phyloP scores from a whole-genome alignment of 768 basidiomycete genomes.

The Amanita muscaria region DNA sequence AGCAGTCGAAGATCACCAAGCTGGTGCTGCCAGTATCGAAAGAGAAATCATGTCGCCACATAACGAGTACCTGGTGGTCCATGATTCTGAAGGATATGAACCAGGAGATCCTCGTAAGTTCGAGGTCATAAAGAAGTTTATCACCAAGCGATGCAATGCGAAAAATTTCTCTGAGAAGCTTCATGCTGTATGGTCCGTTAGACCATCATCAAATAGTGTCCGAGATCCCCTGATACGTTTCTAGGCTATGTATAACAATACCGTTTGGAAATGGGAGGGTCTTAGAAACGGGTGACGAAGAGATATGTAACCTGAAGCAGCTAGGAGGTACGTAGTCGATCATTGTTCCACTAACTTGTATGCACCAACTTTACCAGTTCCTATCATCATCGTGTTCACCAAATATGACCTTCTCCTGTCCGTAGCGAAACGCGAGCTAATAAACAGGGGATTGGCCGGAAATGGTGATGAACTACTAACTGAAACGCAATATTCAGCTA shows the following conservation, averaged over 20 bases:
- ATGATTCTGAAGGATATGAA: slow-evolving; percentile 23
- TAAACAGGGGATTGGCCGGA: background rate
- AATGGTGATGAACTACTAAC: background rate
- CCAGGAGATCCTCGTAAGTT: slow-evolving; percentile 17
- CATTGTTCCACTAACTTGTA: background rate
- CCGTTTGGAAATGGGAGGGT: background rate
- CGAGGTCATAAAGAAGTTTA: slow-evolving; percentile 17
- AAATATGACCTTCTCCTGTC: background rate
- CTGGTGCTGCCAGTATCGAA: slow-evolving; percentile 19
- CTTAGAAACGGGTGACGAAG: background rate
- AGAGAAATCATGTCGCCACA: slow-evolving; percentile 13
- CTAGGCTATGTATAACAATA: background rate
- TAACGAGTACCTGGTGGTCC: slow-evolving; percentile 20
- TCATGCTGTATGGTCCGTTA: slow-evolving; percentile 21
- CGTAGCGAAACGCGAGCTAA: background rate
- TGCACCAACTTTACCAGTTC: background rate
- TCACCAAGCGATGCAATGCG: slow-evolving; percentile 8
- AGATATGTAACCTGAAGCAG: background rate
- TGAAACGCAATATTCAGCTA: too few species aligned
- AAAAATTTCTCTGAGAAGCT: slow-evolving; percentile 12
- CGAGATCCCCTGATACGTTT: background rate
- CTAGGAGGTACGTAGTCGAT: background rate
- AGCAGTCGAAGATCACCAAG: slow-evolving; percentile 12
- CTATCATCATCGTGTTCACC: background rate
- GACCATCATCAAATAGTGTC: background rate